These are phyloP conservation scores for Panaeolus cyanescens DNA, from an alignment of 768 basidiomycete species.

Conservation along the genomic window DNA sequence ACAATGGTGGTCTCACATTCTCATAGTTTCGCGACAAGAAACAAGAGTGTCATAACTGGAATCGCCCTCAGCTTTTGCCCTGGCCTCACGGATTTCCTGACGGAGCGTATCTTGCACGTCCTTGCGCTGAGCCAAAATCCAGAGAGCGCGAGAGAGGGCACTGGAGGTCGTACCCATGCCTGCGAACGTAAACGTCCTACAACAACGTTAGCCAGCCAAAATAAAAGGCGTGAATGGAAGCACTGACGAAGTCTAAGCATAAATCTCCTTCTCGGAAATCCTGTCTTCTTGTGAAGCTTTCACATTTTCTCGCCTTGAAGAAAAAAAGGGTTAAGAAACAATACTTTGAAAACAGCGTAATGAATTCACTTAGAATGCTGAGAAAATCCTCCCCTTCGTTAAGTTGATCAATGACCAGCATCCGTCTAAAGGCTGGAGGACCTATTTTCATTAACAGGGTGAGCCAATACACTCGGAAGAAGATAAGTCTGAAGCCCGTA, in stretches of 20 bases:
- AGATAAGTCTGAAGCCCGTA: slow-evolving; percentile 7
- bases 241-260: background rate
- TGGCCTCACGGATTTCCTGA: slow-evolving; percentile 23
- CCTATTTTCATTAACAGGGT: slow-evolving; percentile 23
- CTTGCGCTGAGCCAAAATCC: slow-evolving; percentile 20
- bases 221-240: background rate
- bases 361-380: slow-evolving; percentile 43
- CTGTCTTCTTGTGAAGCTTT: slow-evolving; percentile 18
- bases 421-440: slow-evolving; percentile 30
- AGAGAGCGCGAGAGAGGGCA: slow-evolving; percentile 24
- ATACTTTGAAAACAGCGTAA: background rate
- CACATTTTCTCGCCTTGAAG: background rate
- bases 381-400: slow-evolving; percentile 46
- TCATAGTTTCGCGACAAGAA: slow-evolving; percentile 29
- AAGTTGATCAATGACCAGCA: slow-evolving; percentile 30
- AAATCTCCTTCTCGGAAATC: slow-evolving; percentile 19
- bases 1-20: slow-evolving; percentile 13
- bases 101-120: slow-evolving; percentile 34
- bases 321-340: too few species aligned
- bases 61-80: slow-evolving; percentile 18
- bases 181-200: slow-evolving; percentile 25
- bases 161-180: slow-evolving; percentile 29
- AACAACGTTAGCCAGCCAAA: too few species aligned
- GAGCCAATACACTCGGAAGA: slow-evolving; percentile 17
- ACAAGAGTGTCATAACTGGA: slow-evolving; percentile 29